phyloP scores from a whole-genome alignment of 2,329 filamentous ascomycete genomes.

The Botryotinia calthae region DNA sequence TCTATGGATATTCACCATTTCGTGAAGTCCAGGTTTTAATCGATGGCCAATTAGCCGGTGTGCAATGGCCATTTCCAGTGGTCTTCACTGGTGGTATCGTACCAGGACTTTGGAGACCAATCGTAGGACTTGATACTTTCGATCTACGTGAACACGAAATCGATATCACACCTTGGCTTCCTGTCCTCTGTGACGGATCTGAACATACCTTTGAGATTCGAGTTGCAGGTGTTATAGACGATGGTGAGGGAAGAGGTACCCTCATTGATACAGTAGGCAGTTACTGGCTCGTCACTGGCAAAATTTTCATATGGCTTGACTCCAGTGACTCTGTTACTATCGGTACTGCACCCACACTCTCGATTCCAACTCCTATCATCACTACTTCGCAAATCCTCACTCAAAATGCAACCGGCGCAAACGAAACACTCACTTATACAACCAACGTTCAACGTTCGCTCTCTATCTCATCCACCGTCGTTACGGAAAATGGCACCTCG shows the following conservation, averaged over 20 bases:
- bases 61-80: conserved; percentile 78
- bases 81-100: conserved; percentile 81
- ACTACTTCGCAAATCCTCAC: conserved; percentile 49
- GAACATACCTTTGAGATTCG: conserved; percentile 66
- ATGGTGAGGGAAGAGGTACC: conserved; percentile 45
- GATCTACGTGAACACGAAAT: conserved; percentile 78
- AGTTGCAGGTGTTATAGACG: conserved; percentile 63
- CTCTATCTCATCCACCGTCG: conserved; percentile 51
- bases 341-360: conserved; percentile 42
- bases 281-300: conserved; percentile 75
- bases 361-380: conserved; percentile 45
- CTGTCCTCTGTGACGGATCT: conserved; percentile 62
- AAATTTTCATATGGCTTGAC: conserved; percentile 76
- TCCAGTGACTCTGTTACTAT: conserved; percentile 50
- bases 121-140: conserved; percentile 76
- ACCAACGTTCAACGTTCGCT: conserved; percentile 56
- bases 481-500: conserved; percentile 46
- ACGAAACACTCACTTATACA: conserved; percentile 58
- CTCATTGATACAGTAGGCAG: conserved; percentile 57
- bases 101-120: conserved; percentile 72
- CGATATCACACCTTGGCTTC: conserved; percentile 75
- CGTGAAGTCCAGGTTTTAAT: conserved; percentile 76
- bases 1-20: conserved; percentile 70
- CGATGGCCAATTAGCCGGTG: conserved; percentile 69
- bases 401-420: conserved; percentile 50